Evolutionary conservation across 306 rosid species (phyloP).

Genomic region (Cucumis hystrix): DNA sequence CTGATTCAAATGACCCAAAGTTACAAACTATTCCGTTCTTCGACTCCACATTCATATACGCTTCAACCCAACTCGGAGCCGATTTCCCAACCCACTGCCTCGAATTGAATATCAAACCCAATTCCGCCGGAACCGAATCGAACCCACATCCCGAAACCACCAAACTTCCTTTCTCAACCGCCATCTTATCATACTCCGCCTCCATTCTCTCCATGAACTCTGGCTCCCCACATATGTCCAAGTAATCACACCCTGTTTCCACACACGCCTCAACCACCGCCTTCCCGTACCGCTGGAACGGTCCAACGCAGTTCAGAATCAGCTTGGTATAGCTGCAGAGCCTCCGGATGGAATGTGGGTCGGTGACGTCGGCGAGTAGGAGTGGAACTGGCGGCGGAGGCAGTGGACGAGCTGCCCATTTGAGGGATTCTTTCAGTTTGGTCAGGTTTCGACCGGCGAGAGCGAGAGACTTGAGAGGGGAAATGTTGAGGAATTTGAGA

Average conservation of each 20-base stretch:
- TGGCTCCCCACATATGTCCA: slow-evolving; percentile 72
- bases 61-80: slow-evolving; percentile 46
- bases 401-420: slow-evolving; percentile 50
- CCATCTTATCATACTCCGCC: slow-evolving; percentile 27
- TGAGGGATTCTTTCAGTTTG: slow-evolving; percentile 42
- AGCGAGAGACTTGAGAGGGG: slow-evolving; percentile 52
- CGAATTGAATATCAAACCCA: slow-evolving; percentile 59
- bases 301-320: slow-evolving; percentile 81
- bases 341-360: slow-evolving; percentile 39
- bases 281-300: slow-evolving; percentile 69
- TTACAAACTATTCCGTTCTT: slow-evolving; percentile 56
- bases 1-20: slow-evolving; percentile 66
- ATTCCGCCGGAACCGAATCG: slow-evolving; percentile 79
- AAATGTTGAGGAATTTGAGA: slow-evolving; percentile 51
- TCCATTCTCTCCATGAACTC: slow-evolving; percentile 84
- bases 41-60: slow-evolving; percentile 51
- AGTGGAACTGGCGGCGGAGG: slow-evolving; percentile 40
- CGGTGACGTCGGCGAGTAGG: slow-evolving; percentile 45
- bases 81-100: slow-evolving; percentile 45
- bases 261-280: slow-evolving; percentile 65
- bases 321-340: slow-evolving; percentile 51
- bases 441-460: slow-evolving; percentile 62
- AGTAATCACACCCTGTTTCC: slow-evolving; percentile 53
- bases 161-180: slow-evolving; percentile 37
- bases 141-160: slow-evolving; percentile 82